Base-by-base conservation (phyloP, 139 green algal genomes). In the Chlorella vulgaris region DNA sequence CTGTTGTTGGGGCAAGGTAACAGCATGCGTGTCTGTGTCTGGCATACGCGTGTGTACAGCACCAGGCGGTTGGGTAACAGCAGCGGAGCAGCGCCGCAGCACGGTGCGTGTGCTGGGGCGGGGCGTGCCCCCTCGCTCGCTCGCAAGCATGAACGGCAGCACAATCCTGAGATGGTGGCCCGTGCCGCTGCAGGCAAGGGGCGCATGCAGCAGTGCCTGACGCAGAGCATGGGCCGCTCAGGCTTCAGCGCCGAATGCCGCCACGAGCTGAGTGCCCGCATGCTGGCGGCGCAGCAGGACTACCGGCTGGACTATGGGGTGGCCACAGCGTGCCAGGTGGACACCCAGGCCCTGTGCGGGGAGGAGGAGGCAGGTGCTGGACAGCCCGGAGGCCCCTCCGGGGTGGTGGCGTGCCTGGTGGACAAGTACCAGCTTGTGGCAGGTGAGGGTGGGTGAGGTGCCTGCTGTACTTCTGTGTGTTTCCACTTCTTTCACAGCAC, bases 271-370 rank as follows among this genome's bases (percentile, higher is more conserved):
- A 43, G 75, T 33, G 33, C 61, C 53, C 78, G 88, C 18, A 80
- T 90, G 70, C 75, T 86, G 2, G 86, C 85, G 82, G 74, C 90
- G 88, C 86, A 91, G 86, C 4, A 90, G 5, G 83, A 96, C 85
- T 97, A 89, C 84, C 89, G 89, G 40, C 83, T 96, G 39, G 91
- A 97, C 85, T 92, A 89, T n/a, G 88, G 86, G 3, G 83, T 97
- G 28, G 82, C 89, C n/a, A 84, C 88, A 13, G 81, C 86, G 3
- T 97, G 93, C 88, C 82, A 79, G 60, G 74, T 69, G 0, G 90
- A 94, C 66, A 87, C 94, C 0, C 51, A 81, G 0, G 68, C 81
- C 4, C 51, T 88, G n/a, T 97, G 93, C 86, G 53, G 0, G 91
- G 87, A 93, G 69, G 76, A 67, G 42, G 66, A 67, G 70, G 77